Percentiles rank a stretch among this genome's conserved stretches.
phyloP scores from a whole-genome alignment of 2,329 filamentous ascomycete genomes.

The Zymoseptoria pseudotritici region DNA sequence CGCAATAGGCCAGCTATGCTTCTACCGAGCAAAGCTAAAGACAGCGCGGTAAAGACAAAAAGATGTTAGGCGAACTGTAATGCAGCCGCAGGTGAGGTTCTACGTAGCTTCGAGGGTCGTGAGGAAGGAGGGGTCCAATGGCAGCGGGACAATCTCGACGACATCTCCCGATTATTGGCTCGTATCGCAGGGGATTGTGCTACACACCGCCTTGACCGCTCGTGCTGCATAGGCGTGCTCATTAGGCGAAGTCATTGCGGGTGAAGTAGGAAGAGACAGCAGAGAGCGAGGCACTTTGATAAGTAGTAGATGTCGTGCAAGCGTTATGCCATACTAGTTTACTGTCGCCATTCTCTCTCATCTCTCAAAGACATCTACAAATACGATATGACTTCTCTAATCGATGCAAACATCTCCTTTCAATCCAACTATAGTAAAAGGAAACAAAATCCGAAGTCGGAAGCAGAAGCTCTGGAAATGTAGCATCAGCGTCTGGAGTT shows the following conservation, averaged over 20 bases:
- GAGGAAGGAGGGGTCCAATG: not conserved
- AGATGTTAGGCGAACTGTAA: not conserved
- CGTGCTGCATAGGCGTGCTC: not conserved
- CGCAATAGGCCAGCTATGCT: not conserved
- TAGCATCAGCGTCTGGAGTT: not conserved
- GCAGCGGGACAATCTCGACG: not conserved
- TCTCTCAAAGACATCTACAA: not conserved
- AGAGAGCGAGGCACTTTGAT: too few species aligned
- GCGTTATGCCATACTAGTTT: too few species aligned
- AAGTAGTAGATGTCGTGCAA: too few species aligned
- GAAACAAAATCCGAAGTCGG: not conserved
- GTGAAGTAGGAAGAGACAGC: too few species aligned
- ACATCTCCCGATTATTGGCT: not conserved
- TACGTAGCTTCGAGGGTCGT: not conserved
- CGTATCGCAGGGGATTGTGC: not conserved
- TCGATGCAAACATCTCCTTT: too few species aligned
- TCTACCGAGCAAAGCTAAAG: not conserved
- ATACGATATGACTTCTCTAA: not conserved
- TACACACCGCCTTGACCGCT: not conserved
- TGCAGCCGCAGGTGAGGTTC: not conserved
- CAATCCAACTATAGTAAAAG: not conserved
- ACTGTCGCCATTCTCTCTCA: not conserved
- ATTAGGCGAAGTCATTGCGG: too few species aligned
- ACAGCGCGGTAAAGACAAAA: not conserved
- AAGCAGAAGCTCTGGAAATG: not conserved